Conservation (phyloP, 192 early-diverging fungal species). For the Umbelopsis sp. region DNA sequence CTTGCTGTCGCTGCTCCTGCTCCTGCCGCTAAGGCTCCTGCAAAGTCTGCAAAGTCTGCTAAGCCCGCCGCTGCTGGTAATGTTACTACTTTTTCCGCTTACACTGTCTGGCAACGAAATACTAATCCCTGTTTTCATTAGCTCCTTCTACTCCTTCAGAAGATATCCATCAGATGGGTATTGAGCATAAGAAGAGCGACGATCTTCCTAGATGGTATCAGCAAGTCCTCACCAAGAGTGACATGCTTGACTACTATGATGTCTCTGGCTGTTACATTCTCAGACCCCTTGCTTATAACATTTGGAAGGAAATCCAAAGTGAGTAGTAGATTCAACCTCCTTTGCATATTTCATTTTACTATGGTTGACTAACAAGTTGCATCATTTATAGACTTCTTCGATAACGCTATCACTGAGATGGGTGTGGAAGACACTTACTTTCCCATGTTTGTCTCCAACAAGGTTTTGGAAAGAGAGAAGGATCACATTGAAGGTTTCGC, state of each 20-base stretch:
- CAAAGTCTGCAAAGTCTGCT: conserved; percentile 43
- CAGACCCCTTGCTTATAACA: conserved; percentile 91
- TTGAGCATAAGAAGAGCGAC: conserved; percentile 83
- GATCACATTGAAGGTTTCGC: conserved; percentile 99
- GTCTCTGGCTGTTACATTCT: conserved; percentile 98
- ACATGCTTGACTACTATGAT: conserved; percentile 99
- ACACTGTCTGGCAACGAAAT: background rate
- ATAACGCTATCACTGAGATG: conserved; percentile 82
- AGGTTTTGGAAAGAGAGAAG: conserved; percentile 93
- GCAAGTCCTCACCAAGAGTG: conserved; percentile 85
- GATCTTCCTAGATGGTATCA: conserved; percentile 96
- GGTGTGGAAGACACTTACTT: conserved; percentile 99
- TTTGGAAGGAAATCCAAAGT: conserved; percentile 97
- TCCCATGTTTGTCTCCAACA: conserved; percentile 97
- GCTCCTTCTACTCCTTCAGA: conserved; percentile 43
- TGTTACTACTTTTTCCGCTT: too few relatives aligned
- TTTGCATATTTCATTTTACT: background rate
- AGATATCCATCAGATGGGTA: conserved; percentile 78
- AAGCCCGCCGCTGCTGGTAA: conserved; percentile 44
- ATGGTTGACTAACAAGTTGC: background rate
- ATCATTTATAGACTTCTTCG: conserved; percentile 78
- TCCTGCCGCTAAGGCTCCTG: conserved; percentile 45
- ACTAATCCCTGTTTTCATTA: background rate
- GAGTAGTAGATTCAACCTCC: conserved; percentile 11
- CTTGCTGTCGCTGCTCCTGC: conserved; percentile 48